Evolutionary conservation across 768 basidiomycete genomes (phyloP).

Genomic region (Psilocybe cubensis): DNA sequence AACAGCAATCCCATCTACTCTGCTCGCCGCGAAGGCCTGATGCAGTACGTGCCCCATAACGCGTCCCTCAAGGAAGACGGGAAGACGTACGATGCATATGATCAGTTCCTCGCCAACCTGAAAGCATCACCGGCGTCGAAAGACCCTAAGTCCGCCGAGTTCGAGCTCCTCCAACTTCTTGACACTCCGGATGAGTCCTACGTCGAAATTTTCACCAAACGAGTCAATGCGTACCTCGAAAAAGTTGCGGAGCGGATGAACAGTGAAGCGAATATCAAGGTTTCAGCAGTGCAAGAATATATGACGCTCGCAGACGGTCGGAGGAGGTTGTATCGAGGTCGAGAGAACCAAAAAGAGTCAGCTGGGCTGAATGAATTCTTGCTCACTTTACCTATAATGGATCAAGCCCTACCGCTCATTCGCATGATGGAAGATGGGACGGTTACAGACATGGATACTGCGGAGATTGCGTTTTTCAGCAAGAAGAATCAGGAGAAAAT

Average conservation of each 20-base stretch:
- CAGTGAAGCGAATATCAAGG: not conserved
- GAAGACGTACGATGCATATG: not conserved
- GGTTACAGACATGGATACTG: not conserved
- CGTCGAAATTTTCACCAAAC: not conserved
- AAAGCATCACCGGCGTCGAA: not conserved
- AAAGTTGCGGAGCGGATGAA: not conserved
- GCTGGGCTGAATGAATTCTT: slow-evolving; percentile 1
- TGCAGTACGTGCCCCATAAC: not conserved
- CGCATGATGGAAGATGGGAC: not conserved
- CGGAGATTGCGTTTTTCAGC: not conserved
- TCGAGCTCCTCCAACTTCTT: slow-evolving; percentile 1
- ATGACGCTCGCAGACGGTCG: not conserved
- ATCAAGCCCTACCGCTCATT: not conserved
- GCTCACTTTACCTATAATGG: not conserved
- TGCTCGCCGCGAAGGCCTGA: not conserved
- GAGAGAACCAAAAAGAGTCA: not conserved
- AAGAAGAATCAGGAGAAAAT: not conserved
- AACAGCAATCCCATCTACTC: slow-evolving; percentile 1
- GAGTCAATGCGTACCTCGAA: not conserved
- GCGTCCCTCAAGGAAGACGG: not conserved
- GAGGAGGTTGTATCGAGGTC: not conserved
- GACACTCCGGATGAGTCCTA: not conserved
- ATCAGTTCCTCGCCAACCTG: not conserved
- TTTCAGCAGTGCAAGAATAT: not conserved
- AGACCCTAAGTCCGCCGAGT: not conserved